Evolutionary conservation across 495 filamentous ascomycete genomes (phyloP), one percentile per base, ranked within the genome.

Genomic region (Thozetella sp.): DNA sequence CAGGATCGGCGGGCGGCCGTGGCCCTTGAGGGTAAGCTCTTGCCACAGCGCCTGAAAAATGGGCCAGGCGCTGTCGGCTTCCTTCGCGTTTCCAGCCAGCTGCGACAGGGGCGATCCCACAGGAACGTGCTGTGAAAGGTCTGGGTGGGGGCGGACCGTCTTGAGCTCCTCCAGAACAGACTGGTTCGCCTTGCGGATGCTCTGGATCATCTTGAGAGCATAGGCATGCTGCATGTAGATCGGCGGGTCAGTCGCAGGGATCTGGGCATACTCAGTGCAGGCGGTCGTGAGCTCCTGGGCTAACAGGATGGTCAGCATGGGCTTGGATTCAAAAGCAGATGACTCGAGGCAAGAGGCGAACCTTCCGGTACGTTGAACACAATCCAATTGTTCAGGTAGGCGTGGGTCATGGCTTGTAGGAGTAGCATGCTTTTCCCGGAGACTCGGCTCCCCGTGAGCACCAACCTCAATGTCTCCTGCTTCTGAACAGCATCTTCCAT

Each of bases 311-410:
- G 51, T 71, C 30, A 66, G 48, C 46, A 23, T 60, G 24, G 53
- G 51, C n/a, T 23, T 53, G 45, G 27, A 25, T 22, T 1, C 26
- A 9, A 19, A 26, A 19, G 22, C 22, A n/a, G 9, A 20, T 20
- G 9, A 12, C 2, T 54, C 20, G 51, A 60, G 17, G 53, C 20
- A 11, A 19, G 22, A 17, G 9, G 62, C 76, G 65, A 80, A 96
- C 94, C 90, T 70, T 99, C 93, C n/a, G 95, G 93, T 54, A 97
- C 82, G 62, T 90, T 88, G 54, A 99, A 80, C 12, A 98, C 94
- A 27, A 96, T 81, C 93, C 93, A 97, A 19, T 88, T 82, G 70
- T 90, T 93, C 63, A 92, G 67, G 63, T 93, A 88, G 1, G 87
- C 95, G 78, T 92, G 89, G 10, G 90, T 79, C 83, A 93, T 87